phyloP scores from a whole-genome alignment of 192 early-diverging fungal genomes.

The Linnemannia hyalina region DNA sequence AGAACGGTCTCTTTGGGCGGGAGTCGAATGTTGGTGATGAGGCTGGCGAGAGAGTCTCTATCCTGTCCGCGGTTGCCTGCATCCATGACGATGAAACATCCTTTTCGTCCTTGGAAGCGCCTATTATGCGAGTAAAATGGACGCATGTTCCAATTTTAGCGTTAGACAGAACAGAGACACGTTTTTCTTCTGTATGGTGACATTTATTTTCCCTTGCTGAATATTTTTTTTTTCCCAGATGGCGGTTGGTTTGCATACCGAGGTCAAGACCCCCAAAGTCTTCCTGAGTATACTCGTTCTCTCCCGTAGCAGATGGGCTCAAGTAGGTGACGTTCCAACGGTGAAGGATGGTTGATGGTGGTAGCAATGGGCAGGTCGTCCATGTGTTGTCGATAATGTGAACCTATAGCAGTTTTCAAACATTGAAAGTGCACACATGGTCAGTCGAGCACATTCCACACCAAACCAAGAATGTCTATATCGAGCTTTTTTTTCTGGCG shows the following conservation, averaged over 20 bases:
- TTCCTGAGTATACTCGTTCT: conserved; percentile 8
- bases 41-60: conserved; percentile 31
- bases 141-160: not conserved
- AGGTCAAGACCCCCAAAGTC: conserved; percentile 24
- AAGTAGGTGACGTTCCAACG: conserved; percentile 45
- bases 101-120: conserved; percentile 21
- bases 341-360: conserved; percentile 45
- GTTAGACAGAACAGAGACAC: not conserved
- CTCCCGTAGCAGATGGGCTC: not conserved
- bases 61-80: conserved; percentile 24
- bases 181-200: not conserved
- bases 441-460: not conserved
- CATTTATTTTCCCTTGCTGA: not conserved
- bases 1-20: conserved; percentile 22
- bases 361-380: conserved; percentile 48
- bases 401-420: conserved; percentile 14
- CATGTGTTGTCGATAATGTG: conserved; percentile 52
- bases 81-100: conserved; percentile 31
- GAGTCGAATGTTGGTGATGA: conserved; percentile 35
- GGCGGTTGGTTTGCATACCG: conserved; percentile 16
- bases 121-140: conserved; percentile 15
- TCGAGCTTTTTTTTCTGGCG: not conserved
- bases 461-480: not conserved
- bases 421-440: not conserved
- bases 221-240: not conserved